Evolutionary conservation across 768 basidiomycete genomes (phyloP).

Genomic region (Trametopsis cervina): DNA sequence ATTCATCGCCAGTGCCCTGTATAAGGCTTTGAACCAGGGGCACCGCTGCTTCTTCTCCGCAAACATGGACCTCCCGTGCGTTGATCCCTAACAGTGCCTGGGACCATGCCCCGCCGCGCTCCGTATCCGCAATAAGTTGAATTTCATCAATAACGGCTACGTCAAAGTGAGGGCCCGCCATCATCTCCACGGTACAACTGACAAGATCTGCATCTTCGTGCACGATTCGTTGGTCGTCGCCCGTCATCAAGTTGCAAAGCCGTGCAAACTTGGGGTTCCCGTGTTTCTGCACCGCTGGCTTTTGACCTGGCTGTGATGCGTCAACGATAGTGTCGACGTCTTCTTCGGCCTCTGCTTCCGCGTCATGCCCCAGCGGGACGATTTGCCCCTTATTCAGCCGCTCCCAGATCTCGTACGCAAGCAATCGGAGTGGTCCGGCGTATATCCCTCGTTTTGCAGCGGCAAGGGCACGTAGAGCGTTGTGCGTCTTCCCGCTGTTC

Average conservation of each 20-base stretch:
- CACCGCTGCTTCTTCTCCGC: conserved; percentile 91
- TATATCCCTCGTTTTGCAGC: conserved; percentile 71
- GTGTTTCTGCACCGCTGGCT: conserved; percentile 18
- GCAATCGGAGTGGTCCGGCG: conserved; percentile 84
- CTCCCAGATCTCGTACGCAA: conserved; percentile 93
- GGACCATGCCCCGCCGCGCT: conserved; percentile 82
- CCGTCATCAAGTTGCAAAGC: conserved; percentile 82
- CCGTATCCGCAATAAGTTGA: conserved; percentile 81
- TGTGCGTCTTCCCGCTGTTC: conserved; percentile 95
- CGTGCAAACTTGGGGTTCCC: conserved; percentile 46
- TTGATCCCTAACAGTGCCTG: conserved; percentile 65
- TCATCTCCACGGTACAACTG: conserved; percentile 96
- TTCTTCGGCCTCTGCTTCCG: conserved; percentile 27
- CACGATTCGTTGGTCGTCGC: conserved; percentile 81
- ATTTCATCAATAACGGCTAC: conserved; percentile 97
- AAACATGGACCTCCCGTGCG: conserved; percentile 85
- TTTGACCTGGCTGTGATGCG: conserved; percentile 10
- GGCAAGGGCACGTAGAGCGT: conserved; percentile 84
- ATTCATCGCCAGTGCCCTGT: conserved; percentile 73
- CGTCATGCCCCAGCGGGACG: conserved; percentile 57
- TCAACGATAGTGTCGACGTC: conserved; percentile 32
- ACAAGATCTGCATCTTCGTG: conserved; percentile 44
- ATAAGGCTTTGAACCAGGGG: conserved; percentile 67
- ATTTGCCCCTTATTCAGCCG: conserved; percentile 89
- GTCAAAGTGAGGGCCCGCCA: conserved; percentile 40